Percentiles rank a stretch among this genome's conserved stretches.
Evolutionary conservation across 108 stramenopile genomes (phyloP).

Genomic region (Cyclotella sp.): DNA sequence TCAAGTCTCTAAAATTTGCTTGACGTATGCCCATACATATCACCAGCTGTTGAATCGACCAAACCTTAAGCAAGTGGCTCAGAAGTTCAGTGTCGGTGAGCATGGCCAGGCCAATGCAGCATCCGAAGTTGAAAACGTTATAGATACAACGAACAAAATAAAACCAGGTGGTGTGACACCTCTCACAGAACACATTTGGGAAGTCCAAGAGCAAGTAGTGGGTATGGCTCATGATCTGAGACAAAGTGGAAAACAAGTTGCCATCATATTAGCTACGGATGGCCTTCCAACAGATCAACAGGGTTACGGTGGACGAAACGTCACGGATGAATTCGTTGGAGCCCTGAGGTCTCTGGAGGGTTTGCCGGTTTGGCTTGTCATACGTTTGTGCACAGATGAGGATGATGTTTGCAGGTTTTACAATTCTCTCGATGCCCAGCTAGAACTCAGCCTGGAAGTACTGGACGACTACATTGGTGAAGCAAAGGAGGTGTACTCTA

Average conservation of each 20-base stretch:
- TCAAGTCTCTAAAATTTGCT: background rate
- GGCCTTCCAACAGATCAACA: conserved; percentile 56
- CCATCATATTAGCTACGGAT: conserved; percentile 63
- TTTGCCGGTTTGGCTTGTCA: conserved; percentile 76
- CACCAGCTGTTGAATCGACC: conserved; percentile 61
- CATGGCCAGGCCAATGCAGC: conserved; percentile 26
- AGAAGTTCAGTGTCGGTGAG: conserved; percentile 62
- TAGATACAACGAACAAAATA: conserved; percentile 33
- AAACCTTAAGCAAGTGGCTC: conserved; percentile 40
- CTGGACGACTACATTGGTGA: conserved; percentile 81
- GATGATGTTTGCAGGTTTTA: conserved; percentile 66
- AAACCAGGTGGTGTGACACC: conserved; percentile 71
- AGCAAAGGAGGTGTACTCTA: conserved; percentile 68
- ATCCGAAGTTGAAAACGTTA: conserved; percentile 48
- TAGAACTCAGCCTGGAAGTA: conserved; percentile 77
- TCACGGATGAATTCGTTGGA: conserved; percentile 36
- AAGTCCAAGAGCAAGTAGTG: conserved; percentile 50
- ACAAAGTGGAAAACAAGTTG: conserved; percentile 48
- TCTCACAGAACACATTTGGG: conserved; percentile 60
- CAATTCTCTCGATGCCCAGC: conserved; percentile 72
- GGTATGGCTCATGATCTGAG: conserved; percentile 44
- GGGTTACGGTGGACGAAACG: conserved; percentile 38
- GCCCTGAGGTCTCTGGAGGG: conserved; percentile 64
- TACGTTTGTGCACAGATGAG: conserved; percentile 87
- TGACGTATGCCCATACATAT: background rate